Percentiles rank a stretch among this genome's conserved stretches.
These are phyloP conservation scores for Calycina herbarum DNA, from an alignment of 2,329 filamentous ascomycete genomes.

Conservation along the genomic window DNA sequence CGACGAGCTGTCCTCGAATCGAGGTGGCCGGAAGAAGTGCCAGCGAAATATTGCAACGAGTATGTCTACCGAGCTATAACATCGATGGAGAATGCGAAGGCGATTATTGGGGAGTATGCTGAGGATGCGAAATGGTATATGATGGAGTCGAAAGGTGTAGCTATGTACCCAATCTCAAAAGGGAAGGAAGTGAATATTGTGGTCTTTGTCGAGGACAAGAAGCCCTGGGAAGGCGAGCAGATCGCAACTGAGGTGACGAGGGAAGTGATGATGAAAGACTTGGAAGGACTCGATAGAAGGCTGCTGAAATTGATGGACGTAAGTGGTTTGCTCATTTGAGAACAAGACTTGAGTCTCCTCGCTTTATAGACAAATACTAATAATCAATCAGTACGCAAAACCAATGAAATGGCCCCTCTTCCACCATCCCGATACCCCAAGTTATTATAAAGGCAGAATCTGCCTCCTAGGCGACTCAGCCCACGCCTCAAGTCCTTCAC, in stretches of 20 bases:
- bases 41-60: conserved; percentile 50
- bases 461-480: conserved; percentile 60
- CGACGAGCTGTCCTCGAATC: conserved; percentile 50
- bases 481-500: conserved; percentile 58
- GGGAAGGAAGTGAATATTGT: conserved; percentile 56
- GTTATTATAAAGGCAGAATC: conserved; percentile 43
- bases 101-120: conserved; percentile 43
- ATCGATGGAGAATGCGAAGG: conserved; percentile 52
- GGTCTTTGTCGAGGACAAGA: conserved; percentile 45
- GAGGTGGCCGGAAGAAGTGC: conserved; percentile 28
- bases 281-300: conserved; percentile 42
- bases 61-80: conserved; percentile 61
- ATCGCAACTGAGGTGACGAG: conserved; percentile 44
- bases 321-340: conserved; percentile 3
- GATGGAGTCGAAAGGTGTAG: conserved; percentile 46
- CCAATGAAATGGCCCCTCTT: conserved; percentile 25
- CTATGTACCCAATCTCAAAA: conserved; percentile 60
- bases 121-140: conserved; percentile 48
- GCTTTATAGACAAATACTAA: neutral
- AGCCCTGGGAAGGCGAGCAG: conserved; percentile 40
- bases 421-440: conserved; percentile 37
- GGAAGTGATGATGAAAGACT: conserved; percentile 43
- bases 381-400: conserved; percentile 17
- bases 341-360: neutral
- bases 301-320: conserved; percentile 21